Percentiles rank a stretch among this genome's conserved stretches.
Conservation (phyloP, 257 asterid genomes). For the Datura wrightii region DNA sequence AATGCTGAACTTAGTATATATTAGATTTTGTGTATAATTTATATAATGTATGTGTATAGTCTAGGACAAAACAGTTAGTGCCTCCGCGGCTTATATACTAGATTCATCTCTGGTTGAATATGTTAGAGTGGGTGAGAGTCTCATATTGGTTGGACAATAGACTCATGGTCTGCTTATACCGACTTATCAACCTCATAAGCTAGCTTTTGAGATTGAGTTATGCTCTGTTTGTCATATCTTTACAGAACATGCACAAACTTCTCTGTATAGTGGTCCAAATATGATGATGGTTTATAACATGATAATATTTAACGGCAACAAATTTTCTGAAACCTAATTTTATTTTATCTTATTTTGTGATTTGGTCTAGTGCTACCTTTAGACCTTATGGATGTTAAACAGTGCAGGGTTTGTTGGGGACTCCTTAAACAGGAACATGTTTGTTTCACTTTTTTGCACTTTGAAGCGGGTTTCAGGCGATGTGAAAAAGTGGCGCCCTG, state of each 20-base stretch:
- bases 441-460: constrained; percentile 85
- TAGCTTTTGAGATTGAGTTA: no score
- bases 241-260: no score
- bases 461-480: constrained; percentile 62
- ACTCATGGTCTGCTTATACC: no score
- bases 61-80: background rate
- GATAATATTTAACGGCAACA: background rate
- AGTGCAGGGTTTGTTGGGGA: constrained; percentile 98
- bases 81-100: background rate
- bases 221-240: no score
- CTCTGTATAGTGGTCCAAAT: no score
- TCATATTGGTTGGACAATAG: no score
- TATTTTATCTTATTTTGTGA: background rate
- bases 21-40: background rate
- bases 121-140: no score
- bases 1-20: background rate
- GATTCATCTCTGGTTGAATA: background rate
- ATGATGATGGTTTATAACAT: background rate
- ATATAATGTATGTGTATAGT: background rate
- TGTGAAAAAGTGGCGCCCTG: constrained; percentile 97
- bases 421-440: constrained; percentile 95
- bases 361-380: constrained; percentile 37
- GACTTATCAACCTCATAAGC: no score
- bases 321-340: background rate
- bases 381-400: constrained; percentile 52